Evolutionary conservation across 1,284 basidiomycete genomes (phyloP).

Genomic region (Cutaneotrichosporon sp.): DNA sequence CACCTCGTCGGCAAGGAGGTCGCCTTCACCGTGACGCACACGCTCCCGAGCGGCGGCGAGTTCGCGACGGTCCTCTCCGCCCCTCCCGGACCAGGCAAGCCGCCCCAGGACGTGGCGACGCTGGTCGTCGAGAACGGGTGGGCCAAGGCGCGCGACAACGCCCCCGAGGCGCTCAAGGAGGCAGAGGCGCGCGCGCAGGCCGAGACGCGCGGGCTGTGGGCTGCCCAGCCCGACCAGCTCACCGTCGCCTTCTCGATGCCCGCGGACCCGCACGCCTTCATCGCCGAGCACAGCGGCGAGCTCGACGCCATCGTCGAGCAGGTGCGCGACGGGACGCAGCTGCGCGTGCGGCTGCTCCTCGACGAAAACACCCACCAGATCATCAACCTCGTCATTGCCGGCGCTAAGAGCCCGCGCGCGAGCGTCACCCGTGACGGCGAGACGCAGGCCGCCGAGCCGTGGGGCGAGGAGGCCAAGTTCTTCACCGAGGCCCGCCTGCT

Average conservation of each 20-base stretch:
- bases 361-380: conserved; percentile 75
- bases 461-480: conserved; percentile 90
- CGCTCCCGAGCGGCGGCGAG: conserved; percentile 44
- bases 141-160: conserved; percentile 87
- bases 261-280: conserved; percentile 80
- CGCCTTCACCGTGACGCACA: conserved; percentile 51
- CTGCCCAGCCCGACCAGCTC: conserved; percentile 73
- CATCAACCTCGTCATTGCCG: conserved; percentile 66
- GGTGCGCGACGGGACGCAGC: conserved; percentile 88
- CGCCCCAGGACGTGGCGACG: conserved; percentile 66
- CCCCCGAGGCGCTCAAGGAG: conserved; percentile 59
- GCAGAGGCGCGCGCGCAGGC: conserved; percentile 76
- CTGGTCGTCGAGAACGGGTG: conserved; percentile 84
- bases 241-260: conserved; percentile 86
- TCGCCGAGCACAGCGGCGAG: conserved; percentile 84
- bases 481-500: conserved; percentile 92
- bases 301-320: conserved; percentile 92
- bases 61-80: conserved; percentile 51
- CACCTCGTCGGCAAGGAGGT: conserved; percentile 84
- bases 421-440: conserved; percentile 70
- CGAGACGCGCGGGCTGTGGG: conserved; percentile 79
- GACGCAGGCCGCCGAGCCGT: conserved; percentile 64
- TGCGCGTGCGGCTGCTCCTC: conserved; percentile 84
- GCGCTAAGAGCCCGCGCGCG: conserved; percentile 75
- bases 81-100: conserved; percentile 51